Evolutionary conservation across 2,329 filamentous ascomycete genomes (phyloP), one percentile per base, ranked within the genome.

Genomic region (Arthrobotrys sphaeroides): DNA sequence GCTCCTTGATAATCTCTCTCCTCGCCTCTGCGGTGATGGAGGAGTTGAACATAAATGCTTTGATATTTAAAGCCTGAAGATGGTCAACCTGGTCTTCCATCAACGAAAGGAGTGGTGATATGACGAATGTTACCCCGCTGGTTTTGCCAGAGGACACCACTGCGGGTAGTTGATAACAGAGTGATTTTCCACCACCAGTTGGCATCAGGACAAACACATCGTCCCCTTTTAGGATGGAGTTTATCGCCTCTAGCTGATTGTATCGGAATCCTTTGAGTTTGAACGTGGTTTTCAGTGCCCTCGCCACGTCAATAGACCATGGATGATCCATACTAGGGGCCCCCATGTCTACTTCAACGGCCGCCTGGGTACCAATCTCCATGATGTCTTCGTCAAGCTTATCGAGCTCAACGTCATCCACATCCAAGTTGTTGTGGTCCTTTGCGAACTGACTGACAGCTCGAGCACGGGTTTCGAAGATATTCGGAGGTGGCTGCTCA

Each of bases 151-250:
- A 91, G 53, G 86, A 88, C 31, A 99, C 86, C 18, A 98, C 88
- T 1, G 95, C 92, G 12, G 95, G 96, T 10, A 99, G 84, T 82
- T 99, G 96, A 81, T 99, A 99, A 82, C 95, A 98, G 1, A 99
- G 85, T 0, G 94, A 98, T 81, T 99, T 99, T 43, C 95, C 95
- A 74, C 95, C 95, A 62, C 95, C 95, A 0, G 95, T 99, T 1
- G 96, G 95, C 95, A 99, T 99, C 40, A 99, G 85, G 13, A 99
- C 91, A 81, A 99, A 99, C 0, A 91, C 90, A 82, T 99, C 94
- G 77, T 94, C 90, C 2, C 94, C 95, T 28, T 85, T 86, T 49
- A 99, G 84, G 0, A 95, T 98, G 0, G 94, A 91, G 82, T 99
- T 98, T 82, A 99, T 97, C 12, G 95, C 94, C 82, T 98, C 92